These are phyloP conservation scores for Cordyceps militaris DNA, from an alignment of 2,329 filamentous ascomycete species.

Conservation along the genomic window DNA sequence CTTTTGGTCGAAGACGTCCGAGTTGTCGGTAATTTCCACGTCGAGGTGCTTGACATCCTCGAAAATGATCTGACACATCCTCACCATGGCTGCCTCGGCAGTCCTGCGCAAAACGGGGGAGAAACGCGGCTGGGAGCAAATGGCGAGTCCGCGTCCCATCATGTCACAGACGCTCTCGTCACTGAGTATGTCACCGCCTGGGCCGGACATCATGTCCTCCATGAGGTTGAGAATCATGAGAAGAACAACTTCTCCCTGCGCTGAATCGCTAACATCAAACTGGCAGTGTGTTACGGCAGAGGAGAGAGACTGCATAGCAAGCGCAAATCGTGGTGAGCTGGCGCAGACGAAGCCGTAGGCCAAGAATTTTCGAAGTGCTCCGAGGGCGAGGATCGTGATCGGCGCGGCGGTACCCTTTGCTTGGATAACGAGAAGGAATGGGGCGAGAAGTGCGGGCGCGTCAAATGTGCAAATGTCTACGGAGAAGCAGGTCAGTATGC, in stretches of 20 bases:
- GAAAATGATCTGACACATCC: constrained; percentile 99
- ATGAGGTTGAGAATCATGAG: constrained; percentile 92
- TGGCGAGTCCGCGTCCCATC: constrained; percentile 96
- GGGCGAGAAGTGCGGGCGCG: constrained; percentile 79
- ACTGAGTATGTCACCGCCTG: constrained; percentile 85
- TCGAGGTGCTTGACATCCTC: constrained; percentile 84
- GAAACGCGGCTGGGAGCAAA: constrained; percentile 89
- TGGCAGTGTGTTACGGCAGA: constrained; percentile 95
- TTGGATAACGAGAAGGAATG: constrained; percentile 93
- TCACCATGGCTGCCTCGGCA: constrained; percentile 94
- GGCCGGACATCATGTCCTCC: constrained; percentile 95
- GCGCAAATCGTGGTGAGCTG: constrained; percentile 75
- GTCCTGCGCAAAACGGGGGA: constrained; percentile 86
- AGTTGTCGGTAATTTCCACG: constrained; percentile 61
- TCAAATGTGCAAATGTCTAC: constrained; percentile 82
- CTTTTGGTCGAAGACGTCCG: constrained; percentile 57
- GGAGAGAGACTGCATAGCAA: constrained; percentile 91
- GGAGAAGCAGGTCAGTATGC: background rate
- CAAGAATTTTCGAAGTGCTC: constrained; percentile 93
- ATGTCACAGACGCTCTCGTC: constrained; percentile 98
- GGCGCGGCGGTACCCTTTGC: constrained; percentile 93
- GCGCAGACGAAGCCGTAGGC: constrained; percentile 86
- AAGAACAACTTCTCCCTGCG: constrained; percentile 91
- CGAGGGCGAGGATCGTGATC: constrained; percentile 88
- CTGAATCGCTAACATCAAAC: constrained; percentile 92